These are phyloP conservation scores for Ophiostoma quercus DNA, from an alignment of 2,329 filamentous ascomycete genomes.

Conservation along the genomic window DNA sequence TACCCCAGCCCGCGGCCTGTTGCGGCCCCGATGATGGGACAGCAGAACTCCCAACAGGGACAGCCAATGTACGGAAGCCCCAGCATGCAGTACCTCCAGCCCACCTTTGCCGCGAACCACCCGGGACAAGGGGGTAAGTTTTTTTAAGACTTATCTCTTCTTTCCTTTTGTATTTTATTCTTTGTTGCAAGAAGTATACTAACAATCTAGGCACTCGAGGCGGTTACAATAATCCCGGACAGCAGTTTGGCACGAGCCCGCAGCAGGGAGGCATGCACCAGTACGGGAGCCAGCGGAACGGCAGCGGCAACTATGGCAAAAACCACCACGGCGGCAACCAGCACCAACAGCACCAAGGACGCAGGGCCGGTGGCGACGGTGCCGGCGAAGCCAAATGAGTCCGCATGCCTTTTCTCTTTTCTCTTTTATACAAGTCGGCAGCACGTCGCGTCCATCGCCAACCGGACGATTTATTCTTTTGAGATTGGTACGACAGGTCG, in stretches of 20 bases:
- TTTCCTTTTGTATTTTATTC: not conserved
- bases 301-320: constrained; percentile 50
- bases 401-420: not conserved
- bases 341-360: constrained; percentile 33
- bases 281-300: constrained; percentile 55
- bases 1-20: constrained; percentile 78
- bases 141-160: not conserved
- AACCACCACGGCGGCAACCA: constrained; percentile 42
- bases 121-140: constrained; percentile 60
- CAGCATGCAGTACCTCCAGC: constrained; percentile 67
- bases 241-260: constrained; percentile 61
- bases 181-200: not conserved
- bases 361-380: not conserved
- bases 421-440: not conserved
- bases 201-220: constrained; percentile 42
- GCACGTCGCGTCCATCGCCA: not conserved
- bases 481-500: not conserved
- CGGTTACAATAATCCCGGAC: constrained; percentile 55
- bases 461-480: constrained; percentile 5
- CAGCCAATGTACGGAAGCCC: constrained; percentile 70
- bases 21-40: constrained; percentile 83
- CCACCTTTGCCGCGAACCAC: constrained; percentile 61
- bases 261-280: constrained; percentile 54
- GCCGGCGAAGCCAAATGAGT: constrained; percentile 13
- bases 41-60: constrained; percentile 88